Percentiles rank a stretch among this genome's conserved stretches.
phyloP scores from a whole-genome alignment of 2,329 filamentous ascomycete species.

The Monosporascus sp. region DNA sequence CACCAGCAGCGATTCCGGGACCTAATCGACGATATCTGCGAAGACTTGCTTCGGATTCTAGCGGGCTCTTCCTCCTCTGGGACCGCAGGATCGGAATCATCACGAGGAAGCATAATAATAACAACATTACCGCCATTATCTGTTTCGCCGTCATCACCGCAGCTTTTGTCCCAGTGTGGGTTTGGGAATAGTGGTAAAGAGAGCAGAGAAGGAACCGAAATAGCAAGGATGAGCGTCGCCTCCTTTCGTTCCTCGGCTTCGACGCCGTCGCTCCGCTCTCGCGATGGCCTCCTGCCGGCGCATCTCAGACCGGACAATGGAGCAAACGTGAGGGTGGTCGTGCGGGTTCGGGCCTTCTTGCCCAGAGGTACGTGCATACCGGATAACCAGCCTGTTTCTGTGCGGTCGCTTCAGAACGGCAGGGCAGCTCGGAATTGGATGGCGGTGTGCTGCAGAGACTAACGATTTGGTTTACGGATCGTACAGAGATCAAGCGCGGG shows the following conservation, averaged over 20 bases:
- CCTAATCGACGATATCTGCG: background rate
- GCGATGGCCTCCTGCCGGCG: conserved; percentile 59
- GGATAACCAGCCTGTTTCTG: background rate
- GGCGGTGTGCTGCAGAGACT: conserved; percentile 2
- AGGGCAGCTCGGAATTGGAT: conserved; percentile 1
- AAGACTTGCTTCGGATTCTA: background rate
- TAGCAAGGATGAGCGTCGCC: background rate
- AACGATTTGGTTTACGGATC: conserved; percentile 4
- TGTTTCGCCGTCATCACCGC: background rate
- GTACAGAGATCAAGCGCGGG: conserved; percentile 70
- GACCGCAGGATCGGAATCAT: too few relatives aligned
- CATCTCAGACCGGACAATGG: conserved; percentile 55
- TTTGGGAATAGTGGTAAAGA: too few relatives aligned
- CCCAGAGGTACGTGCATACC: conserved; percentile 57
- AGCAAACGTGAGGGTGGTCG: conserved; percentile 78
- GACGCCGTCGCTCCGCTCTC: conserved; percentile 70
- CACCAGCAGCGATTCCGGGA: conserved; percentile 1
- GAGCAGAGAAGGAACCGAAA: background rate
- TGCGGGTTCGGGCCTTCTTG: conserved; percentile 74
- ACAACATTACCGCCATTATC: background rate
- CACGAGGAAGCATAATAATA: background rate
- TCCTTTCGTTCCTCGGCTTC: conserved; percentile 61
- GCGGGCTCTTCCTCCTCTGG: too few relatives aligned
- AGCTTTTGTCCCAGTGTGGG: background rate
- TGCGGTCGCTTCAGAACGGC: background rate